These are phyloP conservation scores for Trichophyton verrucosum DNA, from an alignment of 2,329 filamentous ascomycete species.

Conservation along the genomic window DNA sequence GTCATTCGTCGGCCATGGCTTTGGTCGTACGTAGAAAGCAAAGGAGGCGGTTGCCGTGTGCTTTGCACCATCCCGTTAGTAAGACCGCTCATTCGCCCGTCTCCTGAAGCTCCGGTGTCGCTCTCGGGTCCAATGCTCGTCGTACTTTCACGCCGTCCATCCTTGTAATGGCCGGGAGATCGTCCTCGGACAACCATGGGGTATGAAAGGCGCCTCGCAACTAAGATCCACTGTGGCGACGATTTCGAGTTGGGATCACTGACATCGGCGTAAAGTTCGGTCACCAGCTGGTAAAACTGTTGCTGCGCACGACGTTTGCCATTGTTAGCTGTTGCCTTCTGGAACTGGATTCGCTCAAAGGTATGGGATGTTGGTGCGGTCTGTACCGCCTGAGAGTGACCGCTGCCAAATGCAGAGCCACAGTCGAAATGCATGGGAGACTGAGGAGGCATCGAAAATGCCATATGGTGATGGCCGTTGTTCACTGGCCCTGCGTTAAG, in stretches of 20 bases:
- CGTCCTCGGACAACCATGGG: constrained; percentile 80
- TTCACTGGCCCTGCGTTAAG: constrained; percentile 19
- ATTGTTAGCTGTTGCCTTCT: constrained; percentile 86
- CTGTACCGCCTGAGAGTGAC: constrained; percentile 20
- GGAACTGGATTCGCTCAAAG: constrained; percentile 90
- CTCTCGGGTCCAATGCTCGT: constrained; percentile 59
- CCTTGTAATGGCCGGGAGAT: constrained; percentile 69
- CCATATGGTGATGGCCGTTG: constrained; percentile 16
- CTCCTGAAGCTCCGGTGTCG: constrained; percentile 38
- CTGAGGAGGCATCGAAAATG: constrained; percentile 18
- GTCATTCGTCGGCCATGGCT: constrained; percentile 26
- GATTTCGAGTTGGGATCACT: constrained; percentile 30
- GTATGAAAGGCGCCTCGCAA: constrained; percentile 60
- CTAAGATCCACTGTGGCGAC: constrained; percentile 50
- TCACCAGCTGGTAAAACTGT: constrained; percentile 83
- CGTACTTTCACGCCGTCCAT: constrained; percentile 54
- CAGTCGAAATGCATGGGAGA: constrained; percentile 26
- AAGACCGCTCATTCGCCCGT: constrained; percentile 21
- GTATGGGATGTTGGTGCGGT: constrained; percentile 39
- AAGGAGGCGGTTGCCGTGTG: constrained; percentile 22
- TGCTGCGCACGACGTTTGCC: constrained; percentile 81
- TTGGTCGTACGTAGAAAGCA: constrained; percentile 25
- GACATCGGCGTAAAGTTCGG: constrained; percentile 67
- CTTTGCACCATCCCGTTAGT: constrained; percentile 22
- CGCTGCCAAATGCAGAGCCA: constrained; percentile 20